Base-by-base conservation (phyloP, 805 yeast genomes). In the Grigorovia transvaalensis region DNA sequence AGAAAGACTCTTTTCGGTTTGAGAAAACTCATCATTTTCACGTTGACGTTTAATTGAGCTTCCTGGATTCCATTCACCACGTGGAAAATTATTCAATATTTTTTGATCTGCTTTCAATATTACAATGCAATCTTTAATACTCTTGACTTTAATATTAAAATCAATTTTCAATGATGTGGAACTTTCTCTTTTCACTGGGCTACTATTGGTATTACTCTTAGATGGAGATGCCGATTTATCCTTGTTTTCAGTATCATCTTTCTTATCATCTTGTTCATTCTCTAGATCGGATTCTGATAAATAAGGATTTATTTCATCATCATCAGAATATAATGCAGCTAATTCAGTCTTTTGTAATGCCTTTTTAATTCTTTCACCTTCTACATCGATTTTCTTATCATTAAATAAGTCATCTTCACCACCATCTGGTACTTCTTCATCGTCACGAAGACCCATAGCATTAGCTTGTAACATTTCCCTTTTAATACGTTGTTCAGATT, bases 291-390 rank as follows among this genome's bases (percentile, higher is more conserved):
- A 82, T 61, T 86, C 79, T 47, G 84, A 80, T 20, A 85, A 72
- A 62, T 88, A 89, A 43, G 96, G 96, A 64, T 88, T 88, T 46
- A 78, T 80, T 51, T 88, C 93, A 50, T 86, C 95, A 59, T 89
- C 97, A 59, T 91, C 89, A 47, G 88, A 90, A 53, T 72, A 72
- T 50, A 71, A 59, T 5, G 85, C 95, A 59, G 84, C 84, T 67
- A 88, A 82, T 66, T 91, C 97, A 33, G 91, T 81, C 59, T 88
- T 84, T 56, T 84, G 81, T 59, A 93, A 75, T 1, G 93, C 89
- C 66, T 85, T 85, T 59, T 88, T 81, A 54, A 91, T 78, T 64
- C 84, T 85, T 63, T 82, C 84, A 58, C 98, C 97, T 66, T 88
- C 96, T 62, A 85, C 88, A 68, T 90, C 96, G 46, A 89, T 86